Percentiles rank a stretch among this genome's conserved stretches.
Conservation (phyloP, 108 stramenopile genomes). For the Schizochytrium sp. region DNA sequence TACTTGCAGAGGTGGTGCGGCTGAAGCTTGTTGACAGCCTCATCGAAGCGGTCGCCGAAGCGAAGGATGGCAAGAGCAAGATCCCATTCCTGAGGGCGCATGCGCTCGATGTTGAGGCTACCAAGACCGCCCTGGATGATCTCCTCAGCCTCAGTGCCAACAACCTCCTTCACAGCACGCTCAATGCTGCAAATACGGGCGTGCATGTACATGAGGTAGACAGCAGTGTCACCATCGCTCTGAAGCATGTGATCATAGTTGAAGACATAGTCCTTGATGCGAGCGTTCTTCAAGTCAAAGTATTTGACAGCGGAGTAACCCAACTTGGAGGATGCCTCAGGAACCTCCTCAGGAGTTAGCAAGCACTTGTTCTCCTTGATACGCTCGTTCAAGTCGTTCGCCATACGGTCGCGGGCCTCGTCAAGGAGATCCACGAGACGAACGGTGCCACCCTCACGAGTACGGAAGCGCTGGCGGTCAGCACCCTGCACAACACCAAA, state of each 20-base stretch:
- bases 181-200: slow-evolving; percentile 95
- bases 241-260: slow-evolving; percentile 98
- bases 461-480: slow-evolving; percentile 98
- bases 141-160: slow-evolving; percentile 81
- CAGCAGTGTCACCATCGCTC: slow-evolving; percentile 98
- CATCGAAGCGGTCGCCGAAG: slow-evolving; percentile 86
- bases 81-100: slow-evolving; percentile 91
- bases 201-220: slow-evolving; percentile 96
- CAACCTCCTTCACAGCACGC: slow-evolving; percentile 86
- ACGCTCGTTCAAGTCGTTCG: slow-evolving; percentile 82
- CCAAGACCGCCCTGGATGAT: slow-evolving; percentile 70
- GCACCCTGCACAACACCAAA: slow-evolving; percentile 97
- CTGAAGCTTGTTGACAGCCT: slow-evolving; percentile 84
- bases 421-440: slow-evolving; percentile 97
- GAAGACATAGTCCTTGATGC: slow-evolving; percentile 96
- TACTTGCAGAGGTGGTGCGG: slow-evolving; percentile 97
- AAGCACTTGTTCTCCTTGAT: slow-evolving; percentile 80
- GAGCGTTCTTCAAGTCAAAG: slow-evolving; percentile 96
- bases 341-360: slow-evolving; percentile 86
- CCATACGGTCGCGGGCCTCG: slow-evolving; percentile 91
- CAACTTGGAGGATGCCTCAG: slow-evolving; percentile 88
- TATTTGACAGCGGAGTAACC: slow-evolving; percentile 99
- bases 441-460: slow-evolving; percentile 96
- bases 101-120: slow-evolving; percentile 62
- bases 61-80: slow-evolving; percentile 86